Conservation (phyloP, 2,329 filamentous ascomycete species). For the Xylariaceae sp. region DNA sequence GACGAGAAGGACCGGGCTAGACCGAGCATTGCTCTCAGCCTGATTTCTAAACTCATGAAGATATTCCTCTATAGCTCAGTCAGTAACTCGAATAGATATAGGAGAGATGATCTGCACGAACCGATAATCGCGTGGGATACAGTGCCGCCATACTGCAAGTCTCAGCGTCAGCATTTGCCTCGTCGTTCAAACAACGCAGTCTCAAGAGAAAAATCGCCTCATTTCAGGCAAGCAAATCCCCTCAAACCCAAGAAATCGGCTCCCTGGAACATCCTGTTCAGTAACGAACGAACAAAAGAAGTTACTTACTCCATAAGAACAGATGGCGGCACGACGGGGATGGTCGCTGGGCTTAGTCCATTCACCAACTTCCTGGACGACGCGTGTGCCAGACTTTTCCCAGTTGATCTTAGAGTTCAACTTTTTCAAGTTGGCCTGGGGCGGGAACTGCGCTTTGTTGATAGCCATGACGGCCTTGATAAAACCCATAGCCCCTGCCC, state of each 20-base stretch:
- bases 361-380: slow-evolving; percentile 33
- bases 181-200: too few relatives aligned
- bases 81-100: neutral
- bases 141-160: slow-evolving; percentile 40
- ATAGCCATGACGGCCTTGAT: slow-evolving; percentile 40
- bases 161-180: neutral
- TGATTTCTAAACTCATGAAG: neutral
- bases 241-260: too few relatives aligned
- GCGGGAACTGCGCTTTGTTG: slow-evolving; percentile 37
- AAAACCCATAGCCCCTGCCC: slow-evolving; percentile 36
- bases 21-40: neutral
- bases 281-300: too few relatives aligned
- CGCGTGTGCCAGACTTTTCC: slow-evolving; percentile 34
- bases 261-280: too few relatives aligned
- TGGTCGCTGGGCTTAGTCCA: slow-evolving; percentile 30
- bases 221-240: neutral
- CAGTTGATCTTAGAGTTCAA: slow-evolving; percentile 45
- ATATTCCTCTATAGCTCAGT: slow-evolving; percentile 22
- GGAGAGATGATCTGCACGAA: neutral
- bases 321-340: slow-evolving; percentile 39
- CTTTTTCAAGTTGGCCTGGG: slow-evolving; percentile 45
- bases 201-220: neutral
- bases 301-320: slow-evolving; percentile 40
- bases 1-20: slow-evolving; percentile 10
- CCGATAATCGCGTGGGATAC: slow-evolving; percentile 45